Evolutionary conservation across 140 eudicot species (phyloP).

Genomic region (Erigeron philadelphicus): DNA sequence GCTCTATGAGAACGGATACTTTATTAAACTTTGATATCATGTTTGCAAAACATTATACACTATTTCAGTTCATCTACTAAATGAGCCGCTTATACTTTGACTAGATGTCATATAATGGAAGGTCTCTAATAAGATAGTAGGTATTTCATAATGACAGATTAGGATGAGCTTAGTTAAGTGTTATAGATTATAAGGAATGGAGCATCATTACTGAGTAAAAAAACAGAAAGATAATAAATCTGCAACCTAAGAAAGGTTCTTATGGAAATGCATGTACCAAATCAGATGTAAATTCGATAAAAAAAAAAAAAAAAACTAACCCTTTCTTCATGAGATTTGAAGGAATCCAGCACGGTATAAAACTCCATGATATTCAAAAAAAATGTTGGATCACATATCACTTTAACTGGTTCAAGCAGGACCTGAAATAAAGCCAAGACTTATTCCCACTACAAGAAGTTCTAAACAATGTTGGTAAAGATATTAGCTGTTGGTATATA

Average conservation of each 20-base stretch:
- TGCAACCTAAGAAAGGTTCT: constrained; percentile 10
- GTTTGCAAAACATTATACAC: background rate
- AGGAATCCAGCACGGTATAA: constrained; percentile 36
- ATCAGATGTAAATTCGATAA: background rate
- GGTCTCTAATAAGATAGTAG: background rate
- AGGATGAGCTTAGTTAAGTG: no score
- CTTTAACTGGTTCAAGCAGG: constrained; percentile 60
- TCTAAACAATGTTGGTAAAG: constrained; percentile 11
- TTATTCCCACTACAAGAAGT: constrained; percentile 19
- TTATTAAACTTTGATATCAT: background rate
- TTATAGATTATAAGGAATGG: no score
- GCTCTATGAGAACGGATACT: background rate
- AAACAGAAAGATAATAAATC: background rate
- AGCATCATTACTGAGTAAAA: no score
- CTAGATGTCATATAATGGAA: background rate
- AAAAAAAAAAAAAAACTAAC: constrained; percentile 30
- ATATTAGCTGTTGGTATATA: constrained; percentile 5
- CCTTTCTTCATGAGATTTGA: constrained; percentile 54
- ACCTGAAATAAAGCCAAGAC: constrained; percentile 46
- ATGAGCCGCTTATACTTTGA: constrained; percentile 4
- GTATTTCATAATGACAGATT: background rate
- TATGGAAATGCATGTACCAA: constrained; percentile 7
- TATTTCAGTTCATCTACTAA: background rate
- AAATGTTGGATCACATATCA: constrained; percentile 51
- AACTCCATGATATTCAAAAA: constrained; percentile 45